phyloP scores from a whole-genome alignment of 768 basidiomycete species.

The Amanita fuliginea region DNA sequence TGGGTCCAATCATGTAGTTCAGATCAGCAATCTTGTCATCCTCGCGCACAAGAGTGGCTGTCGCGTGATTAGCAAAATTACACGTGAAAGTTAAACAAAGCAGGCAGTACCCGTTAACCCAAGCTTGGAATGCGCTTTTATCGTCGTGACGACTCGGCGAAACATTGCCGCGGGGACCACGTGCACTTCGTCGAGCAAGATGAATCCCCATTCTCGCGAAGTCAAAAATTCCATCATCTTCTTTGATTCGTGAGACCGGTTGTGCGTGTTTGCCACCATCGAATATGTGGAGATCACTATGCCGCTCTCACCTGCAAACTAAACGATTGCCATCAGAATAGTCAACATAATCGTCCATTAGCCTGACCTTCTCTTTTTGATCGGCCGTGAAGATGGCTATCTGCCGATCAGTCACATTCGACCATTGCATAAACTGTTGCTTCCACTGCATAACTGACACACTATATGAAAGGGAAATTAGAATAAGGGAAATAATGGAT shows the following conservation, averaged over 20 bases:
- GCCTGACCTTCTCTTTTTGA: conserved; percentile 85
- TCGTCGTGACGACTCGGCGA: conserved; percentile 92
- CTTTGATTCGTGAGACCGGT: conserved; percentile 97
- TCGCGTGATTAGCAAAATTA: conserved; percentile 3
- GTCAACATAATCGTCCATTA: conserved; percentile 2
- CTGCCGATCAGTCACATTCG: conserved; percentile 92
- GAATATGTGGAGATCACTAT: conserved; percentile 99
- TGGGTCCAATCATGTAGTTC: conserved; percentile 99
- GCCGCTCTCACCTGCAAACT: conserved; percentile 96
- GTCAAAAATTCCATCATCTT: conserved; percentile 99
- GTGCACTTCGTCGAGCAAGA: conserved; percentile 95
- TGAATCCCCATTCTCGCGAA: conserved; percentile 98
- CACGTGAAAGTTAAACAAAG: conserved; percentile 9
- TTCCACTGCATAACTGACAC: conserved; percentile 99
- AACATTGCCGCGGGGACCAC: conserved; percentile 99
- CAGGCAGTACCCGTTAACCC: conserved; percentile 74
- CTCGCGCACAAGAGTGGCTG: conserved; percentile 96
- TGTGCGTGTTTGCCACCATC: conserved; percentile 98
- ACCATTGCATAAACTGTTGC: conserved; percentile 97
- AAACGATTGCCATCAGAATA: conserved; percentile 6
- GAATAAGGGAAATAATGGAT: background rate
- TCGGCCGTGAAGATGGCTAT: conserved; percentile 97
- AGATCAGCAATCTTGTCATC: conserved; percentile 98
- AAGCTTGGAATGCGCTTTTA: conserved; percentile 98
- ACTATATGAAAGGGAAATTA: conserved; percentile 22